Percentiles rank a stretch among this genome's conserved stretches.
Conservation (phyloP, 345 rosid genomes). For the Lepidium didymum region DNA sequence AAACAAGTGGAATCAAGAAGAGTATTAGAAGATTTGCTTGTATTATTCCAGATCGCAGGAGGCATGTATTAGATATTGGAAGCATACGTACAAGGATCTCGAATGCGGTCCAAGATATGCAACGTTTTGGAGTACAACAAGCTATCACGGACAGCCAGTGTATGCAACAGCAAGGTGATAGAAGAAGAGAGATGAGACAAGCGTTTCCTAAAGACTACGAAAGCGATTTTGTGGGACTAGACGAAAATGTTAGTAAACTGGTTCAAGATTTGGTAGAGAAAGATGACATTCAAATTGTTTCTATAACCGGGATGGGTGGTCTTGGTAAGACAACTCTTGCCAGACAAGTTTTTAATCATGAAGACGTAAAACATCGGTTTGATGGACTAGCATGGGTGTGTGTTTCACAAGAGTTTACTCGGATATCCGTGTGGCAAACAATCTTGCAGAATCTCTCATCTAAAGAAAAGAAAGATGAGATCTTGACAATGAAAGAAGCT, state of each 20-base stretch:
- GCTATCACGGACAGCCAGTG: not conserved
- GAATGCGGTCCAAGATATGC: not conserved
- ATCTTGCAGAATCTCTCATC: not conserved
- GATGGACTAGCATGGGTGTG: not conserved
- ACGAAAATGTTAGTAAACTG: not conserved
- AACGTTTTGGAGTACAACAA: not conserved
- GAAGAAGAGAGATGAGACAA: not conserved
- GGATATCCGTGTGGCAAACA: not conserved
- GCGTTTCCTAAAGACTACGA: not conserved
- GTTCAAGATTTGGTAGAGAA: not conserved
- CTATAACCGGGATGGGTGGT: not conserved
- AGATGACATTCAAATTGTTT: not conserved
- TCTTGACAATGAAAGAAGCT: not conserved
- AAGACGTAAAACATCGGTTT: not conserved
- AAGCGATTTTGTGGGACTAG: not conserved
- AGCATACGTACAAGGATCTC: slow-evolving; percentile 21
- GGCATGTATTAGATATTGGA: not conserved
- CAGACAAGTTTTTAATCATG: not conserved
- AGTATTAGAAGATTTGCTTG: not conserved
- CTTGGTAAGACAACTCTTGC: not conserved
- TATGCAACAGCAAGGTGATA: not conserved
- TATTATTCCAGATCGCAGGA: not conserved
- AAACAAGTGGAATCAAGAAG: not conserved
- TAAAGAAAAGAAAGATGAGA: not conserved
- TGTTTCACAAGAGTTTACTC: not conserved